phyloP scores from a whole-genome alignment of 73 alveolate species.

The Stentor roeselii region DNA sequence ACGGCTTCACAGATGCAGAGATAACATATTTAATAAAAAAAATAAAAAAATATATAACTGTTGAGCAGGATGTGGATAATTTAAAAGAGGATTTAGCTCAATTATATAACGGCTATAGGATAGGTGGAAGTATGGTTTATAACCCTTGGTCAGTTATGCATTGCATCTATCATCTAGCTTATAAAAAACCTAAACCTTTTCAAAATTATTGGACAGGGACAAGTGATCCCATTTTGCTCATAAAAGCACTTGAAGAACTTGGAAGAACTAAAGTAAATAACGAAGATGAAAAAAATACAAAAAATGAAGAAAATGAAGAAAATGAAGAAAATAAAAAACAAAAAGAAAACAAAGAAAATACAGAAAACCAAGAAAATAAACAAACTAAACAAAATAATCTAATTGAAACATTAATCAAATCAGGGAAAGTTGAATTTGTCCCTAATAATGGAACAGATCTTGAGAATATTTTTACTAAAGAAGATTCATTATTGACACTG shows the following conservation, averaged over 20 bases:
- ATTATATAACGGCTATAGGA: neutral
- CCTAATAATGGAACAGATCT: no score
- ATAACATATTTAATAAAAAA: neutral
- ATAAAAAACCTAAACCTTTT: neutral
- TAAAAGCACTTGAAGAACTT: no score
- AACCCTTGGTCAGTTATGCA: neutral
- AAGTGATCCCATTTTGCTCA: neutral
- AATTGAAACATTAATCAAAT: neutral
- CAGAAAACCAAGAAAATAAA: no score
- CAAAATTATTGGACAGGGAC: neutral
- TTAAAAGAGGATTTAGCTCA: no score
- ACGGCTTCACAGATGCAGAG: conserved; percentile 15
- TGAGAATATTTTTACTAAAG: neutral
- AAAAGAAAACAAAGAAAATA: no score
- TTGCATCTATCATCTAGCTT: neutral
- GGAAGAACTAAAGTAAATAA: neutral
- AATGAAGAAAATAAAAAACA: no score
- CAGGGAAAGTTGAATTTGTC: neutral
- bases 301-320: no score
- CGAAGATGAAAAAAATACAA: no score
- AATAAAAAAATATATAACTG: neutral
- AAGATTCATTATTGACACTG: neutral
- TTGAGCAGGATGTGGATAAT: no score
- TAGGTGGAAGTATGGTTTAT: neutral
- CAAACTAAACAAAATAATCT: no score